Conservation (phyloP, 2,329 filamentous ascomycete genomes). For the Rhynchosporium secalis region DNA sequence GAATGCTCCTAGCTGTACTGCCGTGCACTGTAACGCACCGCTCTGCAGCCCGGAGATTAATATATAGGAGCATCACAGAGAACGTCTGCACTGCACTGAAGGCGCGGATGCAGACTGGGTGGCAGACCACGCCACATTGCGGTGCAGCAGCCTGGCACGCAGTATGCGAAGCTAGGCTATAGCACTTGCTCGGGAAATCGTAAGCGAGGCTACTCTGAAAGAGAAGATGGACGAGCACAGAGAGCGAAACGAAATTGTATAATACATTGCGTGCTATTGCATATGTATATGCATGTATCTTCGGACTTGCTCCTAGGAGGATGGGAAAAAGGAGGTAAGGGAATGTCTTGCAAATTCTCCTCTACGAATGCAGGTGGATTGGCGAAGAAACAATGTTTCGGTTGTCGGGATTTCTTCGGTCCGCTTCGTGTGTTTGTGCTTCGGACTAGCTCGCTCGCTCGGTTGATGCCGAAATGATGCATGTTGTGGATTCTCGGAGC, state of each 20-base stretch:
- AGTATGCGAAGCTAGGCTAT: background rate
- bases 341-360: conserved; percentile 2
- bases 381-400: background rate
- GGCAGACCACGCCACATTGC: background rate
- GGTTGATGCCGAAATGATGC: background rate
- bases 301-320: background rate
- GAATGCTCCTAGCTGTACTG: too few relatives aligned
- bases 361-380: background rate
- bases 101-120: too few relatives aligned
- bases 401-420: background rate
- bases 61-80: conserved; percentile 8
- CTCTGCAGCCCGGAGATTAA: conserved; percentile 18
- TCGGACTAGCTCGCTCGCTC: background rate
- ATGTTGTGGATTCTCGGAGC: background rate
- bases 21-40: background rate
- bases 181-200: background rate
- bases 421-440: background rate
- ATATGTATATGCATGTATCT: conserved; percentile 1
- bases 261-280: conserved; percentile 15
- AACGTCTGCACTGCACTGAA: background rate
- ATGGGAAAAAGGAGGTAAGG: conserved; percentile 6
- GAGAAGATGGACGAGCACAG: too few relatives aligned
- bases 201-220: conserved; percentile 2
- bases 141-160: background rate
- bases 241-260: background rate